Conservation (phyloP, 2,329 filamentous ascomycete species). For the Dactylellina leptospora region DNA sequence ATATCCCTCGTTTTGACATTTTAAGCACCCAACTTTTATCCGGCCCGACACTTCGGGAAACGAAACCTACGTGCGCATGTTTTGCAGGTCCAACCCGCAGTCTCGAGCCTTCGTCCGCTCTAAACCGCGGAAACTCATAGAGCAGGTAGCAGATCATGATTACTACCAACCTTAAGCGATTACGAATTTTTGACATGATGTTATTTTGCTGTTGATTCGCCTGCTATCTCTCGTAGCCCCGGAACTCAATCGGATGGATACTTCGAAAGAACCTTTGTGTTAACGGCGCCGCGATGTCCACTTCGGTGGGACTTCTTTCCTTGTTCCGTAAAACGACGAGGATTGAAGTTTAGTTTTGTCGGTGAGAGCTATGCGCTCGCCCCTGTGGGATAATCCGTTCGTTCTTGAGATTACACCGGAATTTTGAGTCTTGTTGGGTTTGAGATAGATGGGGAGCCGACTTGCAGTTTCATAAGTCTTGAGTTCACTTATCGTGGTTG, state of each 20-base stretch:
- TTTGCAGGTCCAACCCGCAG: slow-evolving; percentile 52
- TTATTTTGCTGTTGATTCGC: slow-evolving; percentile 7
- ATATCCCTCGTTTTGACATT: slow-evolving; percentile 4
- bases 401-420: slow-evolving; percentile 47
- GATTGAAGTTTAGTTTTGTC: slow-evolving; percentile 35
- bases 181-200: slow-evolving; percentile 15
- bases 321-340: slow-evolving; percentile 38
- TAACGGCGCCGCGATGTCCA: slow-evolving; percentile 50
- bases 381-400: slow-evolving; percentile 45
- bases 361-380: slow-evolving; percentile 52
- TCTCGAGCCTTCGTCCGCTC: slow-evolving; percentile 23
- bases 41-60: slow-evolving; percentile 5
- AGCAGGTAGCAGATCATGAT: not conserved
- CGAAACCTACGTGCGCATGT: slow-evolving; percentile 48
- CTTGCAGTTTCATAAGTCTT: slow-evolving; percentile 3
- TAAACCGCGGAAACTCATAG: slow-evolving; percentile 26
- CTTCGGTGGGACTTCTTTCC: slow-evolving; percentile 29
- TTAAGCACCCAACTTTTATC: not conserved
- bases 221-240: slow-evolving; percentile 12
- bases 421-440: slow-evolving; percentile 22
- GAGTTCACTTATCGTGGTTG: slow-evolving; percentile 23
- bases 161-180: slow-evolving; percentile 30
- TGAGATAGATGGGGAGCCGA: slow-evolving; percentile 16
- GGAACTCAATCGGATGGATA: slow-evolving; percentile 33
- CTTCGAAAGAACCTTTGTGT: slow-evolving; percentile 48